These are phyloP conservation scores for Fusarium protoensiforme DNA, from an alignment of 2,329 filamentous ascomycete genomes.

Conservation along the genomic window DNA sequence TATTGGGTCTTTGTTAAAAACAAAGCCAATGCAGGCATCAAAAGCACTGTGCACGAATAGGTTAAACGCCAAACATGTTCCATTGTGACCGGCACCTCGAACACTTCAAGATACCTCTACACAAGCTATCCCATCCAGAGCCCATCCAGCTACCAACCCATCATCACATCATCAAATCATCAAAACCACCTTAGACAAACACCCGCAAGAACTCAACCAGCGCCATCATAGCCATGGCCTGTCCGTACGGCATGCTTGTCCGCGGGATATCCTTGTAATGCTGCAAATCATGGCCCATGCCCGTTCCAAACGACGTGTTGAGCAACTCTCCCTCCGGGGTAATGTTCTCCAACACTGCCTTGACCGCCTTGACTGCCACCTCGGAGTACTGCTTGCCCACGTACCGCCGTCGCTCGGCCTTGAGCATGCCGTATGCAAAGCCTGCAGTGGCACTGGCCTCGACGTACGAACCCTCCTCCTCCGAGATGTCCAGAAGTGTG, in stretches of 20 bases:
- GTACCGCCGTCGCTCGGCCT: slow-evolving; percentile 77
- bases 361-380: slow-evolving; percentile 72
- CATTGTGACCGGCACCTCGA: not conserved
- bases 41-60: not conserved
- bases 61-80: not conserved
- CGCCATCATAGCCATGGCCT: slow-evolving; percentile 87
- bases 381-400: slow-evolving; percentile 70
- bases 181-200: not conserved
- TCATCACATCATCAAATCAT: not conserved
- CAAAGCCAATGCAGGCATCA: not conserved
- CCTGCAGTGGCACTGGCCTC: slow-evolving; percentile 84
- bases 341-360: slow-evolving; percentile 74
- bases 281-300: slow-evolving; percentile 78
- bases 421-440: slow-evolving; percentile 83
- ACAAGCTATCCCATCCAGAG: not conserved
- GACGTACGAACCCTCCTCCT: slow-evolving; percentile 75
- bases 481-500: slow-evolving; percentile 76
- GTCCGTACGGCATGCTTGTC: slow-evolving; percentile 87
- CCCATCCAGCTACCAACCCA: not conserved
- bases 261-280: slow-evolving; percentile 81
- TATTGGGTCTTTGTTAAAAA: not conserved
- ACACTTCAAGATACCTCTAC: not conserved
- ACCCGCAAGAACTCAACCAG: slow-evolving; percentile 68
- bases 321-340: slow-evolving; percentile 75
- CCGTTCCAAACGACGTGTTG: slow-evolving; percentile 82